Evolutionary conservation across 768 basidiomycete species (phyloP), one percentile per base, ranked within the genome.

Genomic region (Xanthoconium purpureum): DNA sequence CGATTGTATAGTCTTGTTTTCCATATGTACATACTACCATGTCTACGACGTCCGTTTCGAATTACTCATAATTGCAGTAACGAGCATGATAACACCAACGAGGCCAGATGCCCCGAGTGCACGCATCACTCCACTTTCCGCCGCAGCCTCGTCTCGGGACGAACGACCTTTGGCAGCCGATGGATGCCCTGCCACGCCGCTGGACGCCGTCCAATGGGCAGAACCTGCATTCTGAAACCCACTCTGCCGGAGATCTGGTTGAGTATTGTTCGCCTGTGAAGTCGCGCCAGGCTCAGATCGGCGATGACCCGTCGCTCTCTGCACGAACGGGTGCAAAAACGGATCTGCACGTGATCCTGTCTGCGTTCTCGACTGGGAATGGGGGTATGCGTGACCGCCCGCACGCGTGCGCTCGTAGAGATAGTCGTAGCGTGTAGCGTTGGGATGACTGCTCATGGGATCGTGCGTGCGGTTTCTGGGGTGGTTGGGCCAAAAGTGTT

Each of bases 41-140:
- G 12, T 40, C 51, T 63, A 66, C 11, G 42, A 56, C 33, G 57
- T 56, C 58, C 54, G 57, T 48, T 56, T 66, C 18, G 66, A 52
- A 56, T 35, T 46, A 43, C 55, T 45, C 10, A 53, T 51, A 15
- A 66, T 46, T 15, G 65, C 55, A 24, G 70, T 40, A 32, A 70
- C 45, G 28, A 72, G 61, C 45, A 70, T 44, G 33, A 70, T 72
- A 20, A 72, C 24, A 11, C 61, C 58, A 18, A 72, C 52, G 4
- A 70, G 59, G 3, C 66, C 68, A 12, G 70, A 61, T n/a, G 68
- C 70, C 0, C 63, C 68, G 17, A 70, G 64, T 11, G 62, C 66
- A 10, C 68, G 68, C 49, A 67, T 45, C 14, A 60, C 7, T 13
- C 57, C 58, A 24, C 70, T 70, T 58, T 71, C 57, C n/a, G 58